These are phyloP conservation scores for Chaetomiaceae sp. DNA, from an alignment of 2,329 filamentous ascomycete genomes.

Conservation along the genomic window DNA sequence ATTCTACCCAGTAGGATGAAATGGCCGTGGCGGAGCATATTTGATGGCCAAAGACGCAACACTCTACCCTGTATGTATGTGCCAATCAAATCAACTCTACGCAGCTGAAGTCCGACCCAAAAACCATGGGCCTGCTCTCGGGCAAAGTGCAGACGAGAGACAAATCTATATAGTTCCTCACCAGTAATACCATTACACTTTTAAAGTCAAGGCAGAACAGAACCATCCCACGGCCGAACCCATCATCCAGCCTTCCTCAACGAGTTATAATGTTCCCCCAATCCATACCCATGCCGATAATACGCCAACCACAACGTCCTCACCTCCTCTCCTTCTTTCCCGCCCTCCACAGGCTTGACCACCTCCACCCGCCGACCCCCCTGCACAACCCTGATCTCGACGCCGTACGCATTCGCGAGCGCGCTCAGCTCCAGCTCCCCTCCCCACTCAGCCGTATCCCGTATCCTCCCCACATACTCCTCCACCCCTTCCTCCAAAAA, in stretches of 20 bases:
- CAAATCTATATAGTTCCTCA: too few species aligned
- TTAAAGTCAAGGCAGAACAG: too few species aligned
- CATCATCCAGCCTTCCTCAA: slow-evolving; percentile 54
- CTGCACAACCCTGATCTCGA: slow-evolving; percentile 81
- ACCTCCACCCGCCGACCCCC: slow-evolving; percentile 78
- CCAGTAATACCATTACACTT: too few species aligned
- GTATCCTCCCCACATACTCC: slow-evolving; percentile 69
- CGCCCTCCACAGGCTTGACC: slow-evolving; percentile 45
- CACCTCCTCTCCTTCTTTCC: slow-evolving; percentile 38
- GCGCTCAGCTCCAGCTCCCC: slow-evolving; percentile 87
- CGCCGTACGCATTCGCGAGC: slow-evolving; percentile 72
- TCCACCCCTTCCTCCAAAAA: slow-evolving; percentile 81
- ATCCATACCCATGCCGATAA: slow-evolving; percentile 86
- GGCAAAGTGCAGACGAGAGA: too few species aligned
- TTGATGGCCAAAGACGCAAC: too few species aligned
- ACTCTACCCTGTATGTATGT: too few species aligned
- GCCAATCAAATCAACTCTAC: too few species aligned
- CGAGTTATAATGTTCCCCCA: slow-evolving; percentile 98
- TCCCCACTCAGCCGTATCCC: slow-evolving; percentile 91
- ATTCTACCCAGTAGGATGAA: too few species aligned
- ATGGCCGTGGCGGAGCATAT: too few species aligned
- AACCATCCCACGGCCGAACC: too few species aligned
- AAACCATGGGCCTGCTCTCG: too few species aligned
- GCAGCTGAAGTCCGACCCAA: too few species aligned
- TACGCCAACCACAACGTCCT: slow-evolving; percentile 86